Conservation (phyloP, 1,139 yeast species). For the Meyerozyma sp. region DNA sequence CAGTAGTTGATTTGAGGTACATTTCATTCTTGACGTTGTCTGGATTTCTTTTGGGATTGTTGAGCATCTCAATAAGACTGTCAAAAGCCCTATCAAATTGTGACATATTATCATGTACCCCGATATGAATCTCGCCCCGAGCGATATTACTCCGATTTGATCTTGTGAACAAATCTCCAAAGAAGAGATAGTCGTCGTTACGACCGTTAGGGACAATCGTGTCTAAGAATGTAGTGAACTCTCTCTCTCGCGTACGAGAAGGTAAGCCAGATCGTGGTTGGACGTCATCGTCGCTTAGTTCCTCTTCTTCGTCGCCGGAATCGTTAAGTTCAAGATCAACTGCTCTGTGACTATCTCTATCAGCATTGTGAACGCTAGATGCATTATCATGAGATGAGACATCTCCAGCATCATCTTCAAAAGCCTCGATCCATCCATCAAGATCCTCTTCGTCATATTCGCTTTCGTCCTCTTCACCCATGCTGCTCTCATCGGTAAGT, state of each 20-base stretch:
- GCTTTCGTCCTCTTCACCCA: conserved; percentile 15
- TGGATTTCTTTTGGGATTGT: conserved; percentile 7
- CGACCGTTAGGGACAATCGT: neutral
- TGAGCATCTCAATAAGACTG: conserved; percentile 17
- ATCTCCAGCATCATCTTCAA: conserved; percentile 16
- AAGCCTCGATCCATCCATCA: conserved; percentile 43
- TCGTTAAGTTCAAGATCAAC: conserved; percentile 1
- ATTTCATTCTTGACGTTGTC: conserved; percentile 12
- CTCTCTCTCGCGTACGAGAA: neutral
- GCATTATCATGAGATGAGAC: conserved; percentile 2
- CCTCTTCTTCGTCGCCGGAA: neutral
- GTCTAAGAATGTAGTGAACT: neutral
- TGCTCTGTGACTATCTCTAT: neutral
- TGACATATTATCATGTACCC: conserved; percentile 3
- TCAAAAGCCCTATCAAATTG: conserved; percentile 25
- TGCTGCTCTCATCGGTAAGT: conserved; percentile 23
- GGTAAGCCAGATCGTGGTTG: neutral
- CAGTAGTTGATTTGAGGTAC: conserved; percentile 52
- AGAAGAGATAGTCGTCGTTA: neutral
- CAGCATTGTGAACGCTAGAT: neutral
- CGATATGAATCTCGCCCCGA: conserved; percentile 1
- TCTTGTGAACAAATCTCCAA: conserved; percentile 1
- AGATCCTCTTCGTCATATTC: conserved; percentile 38
- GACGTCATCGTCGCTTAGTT: neutral
- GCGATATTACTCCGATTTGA: neutral